phyloP scores from a whole-genome alignment of 1,139 yeast species.

The Pichia sp. region DNA sequence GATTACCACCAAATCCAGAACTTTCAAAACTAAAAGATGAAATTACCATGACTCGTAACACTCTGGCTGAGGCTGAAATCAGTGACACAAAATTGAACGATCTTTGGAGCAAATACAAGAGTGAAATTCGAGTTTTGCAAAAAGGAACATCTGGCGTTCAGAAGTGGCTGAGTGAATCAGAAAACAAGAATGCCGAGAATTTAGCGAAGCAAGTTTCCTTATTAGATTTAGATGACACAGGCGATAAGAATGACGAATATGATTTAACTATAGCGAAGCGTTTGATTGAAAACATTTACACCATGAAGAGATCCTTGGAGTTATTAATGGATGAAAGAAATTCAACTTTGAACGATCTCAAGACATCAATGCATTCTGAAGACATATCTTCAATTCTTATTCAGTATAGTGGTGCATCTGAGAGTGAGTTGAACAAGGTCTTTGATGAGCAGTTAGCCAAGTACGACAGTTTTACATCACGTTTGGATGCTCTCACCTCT shows the following conservation, averaged over 20 bases:
- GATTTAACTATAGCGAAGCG: slow-evolving; percentile 27
- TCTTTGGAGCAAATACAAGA: slow-evolving; percentile 10
- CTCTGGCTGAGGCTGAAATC: slow-evolving; percentile 61
- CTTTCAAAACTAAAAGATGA: slow-evolving; percentile 15
- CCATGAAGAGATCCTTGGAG: slow-evolving; percentile 41
- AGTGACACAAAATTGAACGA: slow-evolving; percentile 33
- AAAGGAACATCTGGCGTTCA: slow-evolving; percentile 17
- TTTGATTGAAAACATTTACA: slow-evolving; percentile 43
- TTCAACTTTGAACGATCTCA: slow-evolving; percentile 59
- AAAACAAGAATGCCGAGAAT: not conserved
- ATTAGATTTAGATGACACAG: slow-evolving; percentile 45
- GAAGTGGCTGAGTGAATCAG: slow-evolving; percentile 12
- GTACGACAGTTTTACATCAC: slow-evolving; percentile 62
- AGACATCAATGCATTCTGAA: slow-evolving; percentile 69
- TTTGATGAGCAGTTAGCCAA: slow-evolving; percentile 75
- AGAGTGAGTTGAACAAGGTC: slow-evolving; percentile 47
- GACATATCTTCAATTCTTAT: slow-evolving; percentile 80
- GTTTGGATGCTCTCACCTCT: slow-evolving; percentile 63
- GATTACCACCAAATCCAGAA: slow-evolving; percentile 3
- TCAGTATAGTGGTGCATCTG: slow-evolving; percentile 50
- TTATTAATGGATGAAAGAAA: slow-evolving; percentile 56
- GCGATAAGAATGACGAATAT: slow-evolving; percentile 30
- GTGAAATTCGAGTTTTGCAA: slow-evolving; percentile 17
- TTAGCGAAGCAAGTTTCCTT: slow-evolving; percentile 46
- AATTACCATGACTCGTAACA: slow-evolving; percentile 41